Base-by-base conservation (phyloP, 441 rosid genomes). In the Bocquillonia castaneifolia region DNA sequence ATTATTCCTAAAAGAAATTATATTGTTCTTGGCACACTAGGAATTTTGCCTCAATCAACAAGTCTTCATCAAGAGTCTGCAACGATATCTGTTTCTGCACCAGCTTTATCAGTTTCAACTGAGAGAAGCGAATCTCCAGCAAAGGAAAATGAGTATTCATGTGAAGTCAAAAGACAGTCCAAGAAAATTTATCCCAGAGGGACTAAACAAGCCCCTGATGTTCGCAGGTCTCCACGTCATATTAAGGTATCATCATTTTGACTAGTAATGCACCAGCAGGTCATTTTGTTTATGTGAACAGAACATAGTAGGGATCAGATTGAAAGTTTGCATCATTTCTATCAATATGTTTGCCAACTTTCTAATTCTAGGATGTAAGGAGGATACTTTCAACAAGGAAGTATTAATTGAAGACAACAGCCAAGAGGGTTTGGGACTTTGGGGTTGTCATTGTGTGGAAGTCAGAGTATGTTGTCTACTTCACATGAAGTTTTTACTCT, bases 191-290 rank as follows among this genome's bases (percentile, higher is more conserved):
- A 78, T 69, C 76, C 13, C 74, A 78, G 69, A 74, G 75, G 64
- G 48, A 48, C 59, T 42, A 73, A 53, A 56, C 66, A 78, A 75
- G 66, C 77, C 93, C 56, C 90, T 67, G 74, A 45, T 47, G 77
- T 75, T 72, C 90, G 88, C 13, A 77, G 85, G 6, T 85, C 94
- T 62, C 75, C 95, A 69, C 92, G 90, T 50, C 59, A 80, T 32
- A 23, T 25, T 42, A 81, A 80, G 93, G 95, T 82, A 80, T 59
- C 23, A 0, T 68, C 32, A 34, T 48, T 63, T 70, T 14, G 51
- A 36, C 55, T 66, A 36, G 48, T 45, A 56, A 45, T 45, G 13
- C 39, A 32, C 44, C 15, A 32, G 29, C 28, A 64, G 57, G 64
- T 15, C 12, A 10, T n/a, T 31, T 36, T 18, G 47, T 10, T 42